Percentiles rank a stretch among this genome's conserved stretches.
Evolutionary conservation across 2,329 filamentous ascomycete genomes (phyloP).

Genomic region (Cladophialophora yegresii): DNA sequence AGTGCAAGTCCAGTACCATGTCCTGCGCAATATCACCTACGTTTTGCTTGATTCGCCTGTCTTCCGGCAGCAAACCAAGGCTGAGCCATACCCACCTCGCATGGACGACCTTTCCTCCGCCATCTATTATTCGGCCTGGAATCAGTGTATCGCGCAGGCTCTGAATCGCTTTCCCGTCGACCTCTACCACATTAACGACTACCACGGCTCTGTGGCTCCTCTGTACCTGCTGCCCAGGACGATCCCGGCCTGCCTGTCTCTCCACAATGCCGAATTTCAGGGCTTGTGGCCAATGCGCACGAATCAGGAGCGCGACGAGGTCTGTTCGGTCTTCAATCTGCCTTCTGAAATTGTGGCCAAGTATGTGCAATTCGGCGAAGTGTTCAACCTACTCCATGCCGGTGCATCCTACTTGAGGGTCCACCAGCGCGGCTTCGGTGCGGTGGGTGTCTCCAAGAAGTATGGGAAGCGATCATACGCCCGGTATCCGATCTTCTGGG

Average conservation of each 20-base stretch:
- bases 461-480: slow-evolving; percentile 68
- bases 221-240: slow-evolving; percentile 65
- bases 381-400: slow-evolving; percentile 70
- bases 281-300: slow-evolving; percentile 69
- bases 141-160: slow-evolving; percentile 66
- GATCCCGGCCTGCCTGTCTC: slow-evolving; percentile 63
- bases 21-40: slow-evolving; percentile 66
- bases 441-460: slow-evolving; percentile 68
- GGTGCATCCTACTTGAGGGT: slow-evolving; percentile 66
- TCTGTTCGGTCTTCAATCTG: slow-evolving; percentile 66
- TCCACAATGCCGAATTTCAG: slow-evolving; percentile 71
- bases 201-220: slow-evolving; percentile 64
- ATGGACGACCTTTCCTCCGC: slow-evolving; percentile 71
- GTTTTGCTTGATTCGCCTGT: slow-evolving; percentile 67
- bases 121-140: slow-evolving; percentile 71
- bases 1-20: slow-evolving; percentile 65
- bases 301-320: slow-evolving; percentile 62
- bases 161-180: slow-evolving; percentile 64
- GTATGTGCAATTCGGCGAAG: slow-evolving; percentile 68
- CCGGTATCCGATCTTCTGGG: slow-evolving; percentile 70
- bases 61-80: slow-evolving; percentile 64
- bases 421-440: slow-evolving; percentile 68
- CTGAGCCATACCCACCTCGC: slow-evolving; percentile 65
- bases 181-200: slow-evolving; percentile 68
- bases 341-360: slow-evolving; percentile 57